A percentile compares a stretch with the other conserved stretches of the same genome.
Conservation (phyloP, 2,329 filamentous ascomycete species). For the Fusarium tupiense region DNA sequence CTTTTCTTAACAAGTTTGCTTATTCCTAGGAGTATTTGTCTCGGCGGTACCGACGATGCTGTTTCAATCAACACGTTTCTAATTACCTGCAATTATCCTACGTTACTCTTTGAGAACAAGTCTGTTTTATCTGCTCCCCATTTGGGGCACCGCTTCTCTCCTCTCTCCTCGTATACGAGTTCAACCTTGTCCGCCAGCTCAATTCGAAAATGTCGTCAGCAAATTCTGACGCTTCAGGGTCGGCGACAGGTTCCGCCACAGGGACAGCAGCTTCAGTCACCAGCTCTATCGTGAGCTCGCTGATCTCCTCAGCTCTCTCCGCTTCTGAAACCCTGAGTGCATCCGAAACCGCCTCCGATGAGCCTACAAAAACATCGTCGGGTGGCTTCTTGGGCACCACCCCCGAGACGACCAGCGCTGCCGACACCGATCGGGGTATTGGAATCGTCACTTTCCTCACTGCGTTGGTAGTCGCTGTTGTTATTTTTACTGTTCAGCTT, state of each 20-base stretch:
- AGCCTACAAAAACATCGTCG: slow-evolving; percentile 4
- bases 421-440: slow-evolving; percentile 57
- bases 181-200: too few relatives aligned
- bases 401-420: slow-evolving; percentile 9
- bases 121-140: slow-evolving; percentile 4
- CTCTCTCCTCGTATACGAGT: not conserved
- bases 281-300: slow-evolving; percentile 20
- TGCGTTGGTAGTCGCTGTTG: slow-evolving; percentile 69
- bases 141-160: slow-evolving; percentile 3
- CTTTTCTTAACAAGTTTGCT: too few relatives aligned
- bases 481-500: slow-evolving; percentile 72
- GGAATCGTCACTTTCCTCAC: slow-evolving; percentile 65
- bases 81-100: too few relatives aligned
- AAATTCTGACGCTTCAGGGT: slow-evolving; percentile 16
- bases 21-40: too few relatives aligned
- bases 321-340: slow-evolving; percentile 14
- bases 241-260: slow-evolving; percentile 34
- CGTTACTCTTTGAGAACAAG: too few relatives aligned
- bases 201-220: slow-evolving; percentile 18
- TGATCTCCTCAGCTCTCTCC: slow-evolving; percentile 19
- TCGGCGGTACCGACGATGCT: too few relatives aligned
- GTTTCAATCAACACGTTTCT: too few relatives aligned
- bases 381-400: too few relatives aligned
- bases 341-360: not conserved
- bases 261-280: slow-evolving; percentile 28